Evolutionary conservation across 176 grass and related monocot genomes (phyloP).

Genomic region (Dactylis glomerata): DNA sequence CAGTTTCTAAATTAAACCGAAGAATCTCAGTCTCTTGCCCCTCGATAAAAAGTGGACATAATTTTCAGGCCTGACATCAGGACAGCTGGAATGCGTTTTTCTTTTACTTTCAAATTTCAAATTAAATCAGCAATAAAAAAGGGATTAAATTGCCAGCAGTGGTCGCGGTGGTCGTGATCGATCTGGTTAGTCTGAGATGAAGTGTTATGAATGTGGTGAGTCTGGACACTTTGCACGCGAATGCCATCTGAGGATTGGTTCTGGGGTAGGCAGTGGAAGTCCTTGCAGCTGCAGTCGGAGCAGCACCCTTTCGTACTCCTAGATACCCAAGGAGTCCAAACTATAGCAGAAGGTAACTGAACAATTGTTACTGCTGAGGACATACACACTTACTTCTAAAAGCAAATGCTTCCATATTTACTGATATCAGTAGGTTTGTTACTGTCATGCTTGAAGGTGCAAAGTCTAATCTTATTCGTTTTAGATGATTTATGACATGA

Average conservation of each 20-base stretch:
- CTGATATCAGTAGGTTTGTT: not conserved
- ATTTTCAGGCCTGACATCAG: too few species aligned
- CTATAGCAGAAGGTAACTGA: constrained; percentile 74
- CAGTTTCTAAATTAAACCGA: too few species aligned
- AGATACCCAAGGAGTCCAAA: constrained; percentile 79
- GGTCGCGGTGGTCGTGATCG: constrained; percentile 60
- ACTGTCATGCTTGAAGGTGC: not conserved
- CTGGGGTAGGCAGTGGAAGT: constrained; percentile 74
- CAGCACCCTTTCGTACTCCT: constrained; percentile 55
- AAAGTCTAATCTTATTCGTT: not conserved
- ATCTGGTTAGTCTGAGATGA: constrained; percentile 51
- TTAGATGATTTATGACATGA: not conserved
- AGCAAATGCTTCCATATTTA: not conserved
- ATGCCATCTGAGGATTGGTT: constrained; percentile 66
- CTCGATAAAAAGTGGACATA: too few species aligned
- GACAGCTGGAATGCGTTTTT: too few species aligned
- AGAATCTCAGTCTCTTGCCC: too few species aligned
- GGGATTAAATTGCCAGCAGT: constrained; percentile 38
- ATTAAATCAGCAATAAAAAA: too few species aligned
- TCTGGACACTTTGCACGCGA: constrained; percentile 85
- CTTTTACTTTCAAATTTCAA: too few species aligned
- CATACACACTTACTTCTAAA: not conserved
- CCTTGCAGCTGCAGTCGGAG: constrained; percentile 51
- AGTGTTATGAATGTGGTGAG: constrained; percentile 91
- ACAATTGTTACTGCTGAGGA: not conserved